Conservation (phyloP, 768 basidiomycete genomes). For the Termitomyces eurrhizus region DNA sequence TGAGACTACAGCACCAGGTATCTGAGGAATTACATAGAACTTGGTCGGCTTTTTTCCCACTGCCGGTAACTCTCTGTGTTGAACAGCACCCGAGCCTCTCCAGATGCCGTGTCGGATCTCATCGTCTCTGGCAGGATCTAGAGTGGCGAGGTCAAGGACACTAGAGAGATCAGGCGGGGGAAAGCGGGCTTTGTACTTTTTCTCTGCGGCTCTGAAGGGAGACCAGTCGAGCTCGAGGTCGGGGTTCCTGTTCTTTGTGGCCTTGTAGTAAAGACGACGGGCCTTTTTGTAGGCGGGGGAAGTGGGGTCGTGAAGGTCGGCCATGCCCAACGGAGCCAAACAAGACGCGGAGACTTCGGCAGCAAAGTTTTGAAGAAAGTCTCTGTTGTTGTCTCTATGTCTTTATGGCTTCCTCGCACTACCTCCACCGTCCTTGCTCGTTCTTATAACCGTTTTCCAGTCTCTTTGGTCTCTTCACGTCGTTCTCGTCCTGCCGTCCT, state of each 20-base stretch:
- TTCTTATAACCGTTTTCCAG: slow-evolving; percentile 27
- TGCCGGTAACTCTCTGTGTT: slow-evolving; percentile 28
- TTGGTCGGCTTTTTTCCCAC: slow-evolving; percentile 18
- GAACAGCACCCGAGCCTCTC: slow-evolving; percentile 39
- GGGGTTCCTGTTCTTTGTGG: slow-evolving; percentile 49
- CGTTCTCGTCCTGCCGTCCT: slow-evolving; percentile 3
- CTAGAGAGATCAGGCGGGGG: slow-evolving; percentile 70
- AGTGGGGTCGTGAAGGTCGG: slow-evolving; percentile 38
- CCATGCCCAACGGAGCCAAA: slow-evolving; percentile 32
- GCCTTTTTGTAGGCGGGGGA: slow-evolving; percentile 58
- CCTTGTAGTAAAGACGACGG: slow-evolving; percentile 51
- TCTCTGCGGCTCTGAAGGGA: slow-evolving; percentile 74
- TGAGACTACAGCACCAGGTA: slow-evolving; percentile 47
- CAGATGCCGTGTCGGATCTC: slow-evolving; percentile 46
- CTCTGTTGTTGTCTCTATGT: slow-evolving; percentile 43
- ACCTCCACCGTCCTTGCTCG: slow-evolving; percentile 40
- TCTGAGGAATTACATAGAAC: slow-evolving; percentile 46
- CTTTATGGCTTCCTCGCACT: slow-evolving; percentile 70
- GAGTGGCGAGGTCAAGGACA: slow-evolving; percentile 62
- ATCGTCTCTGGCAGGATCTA: slow-evolving; percentile 33
- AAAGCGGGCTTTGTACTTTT: slow-evolving; percentile 74
- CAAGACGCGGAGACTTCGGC: slow-evolving; percentile 15
- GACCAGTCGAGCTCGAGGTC: slow-evolving; percentile 58
- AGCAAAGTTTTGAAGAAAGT: not conserved
- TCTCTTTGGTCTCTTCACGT: slow-evolving; percentile 19